Conservation (phyloP, 495 filamentous ascomycete species). For the Stereocaulon alpinum region DNA sequence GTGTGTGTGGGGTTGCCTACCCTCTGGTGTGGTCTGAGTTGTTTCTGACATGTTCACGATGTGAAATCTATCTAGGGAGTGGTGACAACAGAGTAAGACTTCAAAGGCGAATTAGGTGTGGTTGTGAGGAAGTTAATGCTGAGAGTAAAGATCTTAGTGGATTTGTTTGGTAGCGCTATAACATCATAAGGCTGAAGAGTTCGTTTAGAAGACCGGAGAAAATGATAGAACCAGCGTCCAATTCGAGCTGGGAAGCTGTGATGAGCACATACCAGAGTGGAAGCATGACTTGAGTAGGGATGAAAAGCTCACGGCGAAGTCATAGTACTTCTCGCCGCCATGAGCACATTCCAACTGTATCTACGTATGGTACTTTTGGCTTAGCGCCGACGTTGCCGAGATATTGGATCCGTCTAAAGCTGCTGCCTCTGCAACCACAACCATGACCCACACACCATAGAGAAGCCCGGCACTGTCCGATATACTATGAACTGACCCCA, state of each 20-base stretch:
- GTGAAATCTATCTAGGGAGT: neutral
- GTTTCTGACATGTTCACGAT: constrained; percentile 20
- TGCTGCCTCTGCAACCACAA: neutral
- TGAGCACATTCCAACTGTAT: neutral
- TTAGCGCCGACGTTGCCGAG: constrained; percentile 2
- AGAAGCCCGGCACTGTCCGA: neutral
- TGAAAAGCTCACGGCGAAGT: neutral
- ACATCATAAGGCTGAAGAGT: constrained; percentile 1
- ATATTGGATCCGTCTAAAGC: neutral
- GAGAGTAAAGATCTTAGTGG: neutral
- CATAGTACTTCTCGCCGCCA: neutral
- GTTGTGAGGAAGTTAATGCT: neutral
- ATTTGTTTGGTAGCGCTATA: neutral
- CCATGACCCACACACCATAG: neutral
- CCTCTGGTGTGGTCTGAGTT: constrained; percentile 25
- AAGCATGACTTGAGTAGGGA: neutral
- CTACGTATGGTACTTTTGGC: neutral
- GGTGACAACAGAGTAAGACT: neutral
- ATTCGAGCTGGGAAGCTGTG: neutral
- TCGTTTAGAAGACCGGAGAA: constrained; percentile 2
- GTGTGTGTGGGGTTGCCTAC: constrained; percentile 17
- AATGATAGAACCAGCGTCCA: neutral
- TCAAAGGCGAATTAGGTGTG: neutral
- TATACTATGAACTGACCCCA: neutral
- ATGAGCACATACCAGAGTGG: neutral